phyloP scores from a whole-genome alignment of 345 rosid species.

The Eucalyptus decipiens region DNA sequence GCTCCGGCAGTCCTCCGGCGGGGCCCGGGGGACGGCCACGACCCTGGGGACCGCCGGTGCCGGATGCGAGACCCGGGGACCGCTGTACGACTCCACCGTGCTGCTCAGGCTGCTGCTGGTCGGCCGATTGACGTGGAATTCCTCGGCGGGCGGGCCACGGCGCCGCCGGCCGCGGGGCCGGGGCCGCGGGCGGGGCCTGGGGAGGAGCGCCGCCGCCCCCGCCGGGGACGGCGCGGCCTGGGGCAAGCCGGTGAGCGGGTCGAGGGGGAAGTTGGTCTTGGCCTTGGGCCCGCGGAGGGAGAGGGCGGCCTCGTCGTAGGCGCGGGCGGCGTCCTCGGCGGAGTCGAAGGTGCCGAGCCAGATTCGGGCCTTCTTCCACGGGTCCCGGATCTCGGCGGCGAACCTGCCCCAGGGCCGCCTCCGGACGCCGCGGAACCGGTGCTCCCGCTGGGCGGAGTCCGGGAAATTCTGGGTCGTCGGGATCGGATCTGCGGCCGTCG shows the following conservation, averaged over 20 bases:
- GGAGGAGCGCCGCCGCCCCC: neutral
- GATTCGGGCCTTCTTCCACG: slow-evolving; percentile 70
- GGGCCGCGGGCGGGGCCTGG: neutral
- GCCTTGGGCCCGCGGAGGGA: slow-evolving; percentile 83
- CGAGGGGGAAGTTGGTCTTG: slow-evolving; percentile 63
- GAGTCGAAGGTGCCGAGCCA: slow-evolving; percentile 94
- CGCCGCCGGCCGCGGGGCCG: neutral
- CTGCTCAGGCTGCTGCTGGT: slow-evolving; percentile 24
- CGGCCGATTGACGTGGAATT: neutral
- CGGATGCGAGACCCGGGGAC: slow-evolving; percentile 1
- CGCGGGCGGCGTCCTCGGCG: slow-evolving; percentile 87
- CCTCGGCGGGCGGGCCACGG: neutral
- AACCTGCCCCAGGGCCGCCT: slow-evolving; percentile 86
- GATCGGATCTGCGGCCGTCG: neutral
- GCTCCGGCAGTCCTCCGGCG: slow-evolving; percentile 26
- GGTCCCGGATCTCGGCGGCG: slow-evolving; percentile 97
- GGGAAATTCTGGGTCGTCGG: neutral
- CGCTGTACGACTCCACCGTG: slow-evolving; percentile 18
- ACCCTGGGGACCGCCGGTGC: neutral
- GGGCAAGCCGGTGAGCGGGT: neutral
- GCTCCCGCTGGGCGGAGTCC: slow-evolving; percentile 13
- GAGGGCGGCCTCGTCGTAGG: slow-evolving; percentile 81
- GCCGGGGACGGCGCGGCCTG: neutral
- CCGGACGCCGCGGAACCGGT: slow-evolving; percentile 76
- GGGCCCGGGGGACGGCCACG: neutral